Percentiles rank a stretch among this genome's conserved stretches.
These are phyloP conservation scores for Dryas octopetala DNA, from an alignment of 306 rosid species.

Conservation along the genomic window DNA sequence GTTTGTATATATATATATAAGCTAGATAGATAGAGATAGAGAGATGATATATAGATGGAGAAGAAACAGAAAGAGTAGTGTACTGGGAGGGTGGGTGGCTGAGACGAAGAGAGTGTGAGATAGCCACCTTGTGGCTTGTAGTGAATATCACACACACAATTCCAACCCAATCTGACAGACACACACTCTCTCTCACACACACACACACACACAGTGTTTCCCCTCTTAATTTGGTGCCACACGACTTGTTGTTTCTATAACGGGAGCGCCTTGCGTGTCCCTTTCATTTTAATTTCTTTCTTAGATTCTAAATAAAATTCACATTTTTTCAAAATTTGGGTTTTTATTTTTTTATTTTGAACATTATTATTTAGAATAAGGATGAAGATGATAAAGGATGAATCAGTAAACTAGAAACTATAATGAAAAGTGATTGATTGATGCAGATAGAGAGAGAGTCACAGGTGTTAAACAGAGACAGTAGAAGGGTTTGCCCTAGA, in stretches of 20 bases:
- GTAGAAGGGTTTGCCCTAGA: constrained; percentile 33
- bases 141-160: constrained; percentile 49
- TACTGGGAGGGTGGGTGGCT: constrained; percentile 26
- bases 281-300: neutral
- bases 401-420: neutral
- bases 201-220: too few relatives aligned
- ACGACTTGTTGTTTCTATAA: constrained; percentile 40
- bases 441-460: neutral
- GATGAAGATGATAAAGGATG: too few relatives aligned
- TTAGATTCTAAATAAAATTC: too few relatives aligned
- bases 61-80: constrained; percentile 9
- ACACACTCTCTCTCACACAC: neutral
- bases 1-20: neutral
- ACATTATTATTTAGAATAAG: too few relatives aligned
- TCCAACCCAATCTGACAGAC: constrained; percentile 33
- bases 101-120: neutral
- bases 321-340: too few relatives aligned
- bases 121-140: constrained; percentile 13
- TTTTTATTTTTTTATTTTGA: too few relatives aligned
- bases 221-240: neutral
- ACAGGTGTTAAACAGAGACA: constrained; percentile 30
- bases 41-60: neutral
- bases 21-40: neutral
- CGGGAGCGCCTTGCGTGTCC: constrained; percentile 26
- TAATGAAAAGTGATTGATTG: neutral